Percentiles rank a stretch among this genome's conserved stretches.
These are phyloP conservation scores for Suillus lakei DNA, from an alignment of 768 basidiomycete genomes.

Conservation along the genomic window DNA sequence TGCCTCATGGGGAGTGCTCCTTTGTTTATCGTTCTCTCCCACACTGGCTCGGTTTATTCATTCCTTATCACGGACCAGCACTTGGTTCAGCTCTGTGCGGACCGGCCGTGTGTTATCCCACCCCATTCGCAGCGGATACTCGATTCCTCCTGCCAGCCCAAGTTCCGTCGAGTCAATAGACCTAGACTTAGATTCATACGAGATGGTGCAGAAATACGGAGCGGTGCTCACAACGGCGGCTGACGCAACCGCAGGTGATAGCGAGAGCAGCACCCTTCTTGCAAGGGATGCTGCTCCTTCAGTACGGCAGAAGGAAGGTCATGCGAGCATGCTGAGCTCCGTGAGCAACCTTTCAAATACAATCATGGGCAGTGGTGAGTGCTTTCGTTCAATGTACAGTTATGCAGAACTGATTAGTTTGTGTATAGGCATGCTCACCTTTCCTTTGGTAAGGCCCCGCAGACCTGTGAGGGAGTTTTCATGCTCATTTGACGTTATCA, in stretches of 20 bases:
- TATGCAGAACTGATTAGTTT: conserved; percentile 6
- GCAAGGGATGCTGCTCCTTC: conserved; percentile 36
- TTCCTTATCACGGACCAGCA: background rate
- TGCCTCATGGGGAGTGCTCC: background rate
- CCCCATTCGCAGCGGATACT: background rate
- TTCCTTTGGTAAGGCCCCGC: conserved; percentile 65
- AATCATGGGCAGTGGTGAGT: conserved; percentile 87
- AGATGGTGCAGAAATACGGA: conserved; percentile 77
- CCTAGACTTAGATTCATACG: conserved; percentile 38
- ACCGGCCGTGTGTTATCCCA: background rate
- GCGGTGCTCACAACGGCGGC: conserved; percentile 45
- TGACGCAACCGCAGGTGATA: conserved; percentile 25
- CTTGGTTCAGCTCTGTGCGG: background rate
- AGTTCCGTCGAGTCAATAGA: conserved; percentile 1
- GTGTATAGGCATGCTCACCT: conserved; percentile 80
- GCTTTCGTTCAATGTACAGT: conserved; percentile 3
- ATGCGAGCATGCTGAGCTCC: conserved; percentile 69
- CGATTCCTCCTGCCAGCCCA: too few species aligned
- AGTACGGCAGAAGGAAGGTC: conserved; percentile 54
- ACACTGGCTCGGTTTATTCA: conserved; percentile 6
- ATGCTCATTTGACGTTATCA: conserved; percentile 30
- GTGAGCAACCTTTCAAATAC: conserved; percentile 88
- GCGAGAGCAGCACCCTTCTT: conserved; percentile 67
- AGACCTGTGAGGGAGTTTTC: background rate
- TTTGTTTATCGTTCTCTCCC: conserved; percentile 9